Evolutionary conservation across 2,329 filamentous ascomycete species (phyloP).

Genomic region (Pyrenochaeta sp.): DNA sequence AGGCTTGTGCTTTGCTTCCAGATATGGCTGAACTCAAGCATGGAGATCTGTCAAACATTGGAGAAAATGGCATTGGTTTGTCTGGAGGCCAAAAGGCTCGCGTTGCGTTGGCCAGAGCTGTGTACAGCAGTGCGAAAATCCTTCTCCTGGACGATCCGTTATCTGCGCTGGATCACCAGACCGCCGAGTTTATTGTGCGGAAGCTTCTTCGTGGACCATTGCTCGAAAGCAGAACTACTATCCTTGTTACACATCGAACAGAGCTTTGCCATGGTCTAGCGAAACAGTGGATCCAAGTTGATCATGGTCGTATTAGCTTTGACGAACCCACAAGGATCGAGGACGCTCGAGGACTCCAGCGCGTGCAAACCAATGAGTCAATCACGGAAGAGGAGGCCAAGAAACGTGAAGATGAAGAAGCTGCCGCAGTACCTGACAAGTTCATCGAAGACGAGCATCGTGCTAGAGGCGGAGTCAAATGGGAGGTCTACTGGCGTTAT

Average conservation of each 20-base stretch:
- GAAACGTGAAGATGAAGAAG: slow-evolving; percentile 47
- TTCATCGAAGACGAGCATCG: slow-evolving; percentile 82
- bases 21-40: slow-evolving; percentile 70
- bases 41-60: slow-evolving; percentile 68
- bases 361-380: slow-evolving; percentile 47
- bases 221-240: slow-evolving; percentile 60
- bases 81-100: slow-evolving; percentile 68
- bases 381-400: slow-evolving; percentile 46
- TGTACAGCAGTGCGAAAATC: slow-evolving; percentile 64
- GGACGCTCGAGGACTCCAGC: slow-evolving; percentile 52
- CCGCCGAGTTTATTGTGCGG: slow-evolving; percentile 66
- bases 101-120: slow-evolving; percentile 66
- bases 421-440: slow-evolving; percentile 70
- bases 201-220: slow-evolving; percentile 65
- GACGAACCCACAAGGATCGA: slow-evolving; percentile 54
- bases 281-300: slow-evolving; percentile 74
- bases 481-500: slow-evolving; percentile 82
- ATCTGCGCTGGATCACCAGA: slow-evolving; percentile 69
- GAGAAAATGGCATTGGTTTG: slow-evolving; percentile 67
- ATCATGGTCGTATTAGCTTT: slow-evolving; percentile 62
- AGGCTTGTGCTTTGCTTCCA: slow-evolving; percentile 67
- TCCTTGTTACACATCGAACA: slow-evolving; percentile 70
- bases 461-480: slow-evolving; percentile 76
- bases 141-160: slow-evolving; percentile 67
- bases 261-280: slow-evolving; percentile 78